phyloP scores from a whole-genome alignment of 2,329 filamentous ascomycete genomes.

The Botrytis cinerea region DNA sequence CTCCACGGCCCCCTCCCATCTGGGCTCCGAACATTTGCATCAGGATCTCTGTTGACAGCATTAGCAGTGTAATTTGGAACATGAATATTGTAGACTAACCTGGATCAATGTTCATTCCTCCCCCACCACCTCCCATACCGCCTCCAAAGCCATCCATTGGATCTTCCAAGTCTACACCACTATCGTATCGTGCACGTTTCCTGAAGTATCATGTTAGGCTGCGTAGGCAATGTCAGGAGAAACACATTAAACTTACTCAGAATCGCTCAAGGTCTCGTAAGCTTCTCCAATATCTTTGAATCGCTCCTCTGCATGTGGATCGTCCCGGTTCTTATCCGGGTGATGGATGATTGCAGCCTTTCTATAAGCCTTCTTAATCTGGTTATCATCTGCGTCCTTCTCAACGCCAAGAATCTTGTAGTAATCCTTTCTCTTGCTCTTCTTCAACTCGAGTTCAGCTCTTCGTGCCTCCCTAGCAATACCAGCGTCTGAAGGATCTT shows the following conservation, averaged over 20 bases:
- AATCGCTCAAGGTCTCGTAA: constrained; percentile 91
- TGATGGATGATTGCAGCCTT: constrained; percentile 93
- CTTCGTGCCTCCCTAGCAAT: constrained; percentile 83
- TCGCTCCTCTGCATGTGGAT: constrained; percentile 78
- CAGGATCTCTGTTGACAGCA: constrained; percentile 34
- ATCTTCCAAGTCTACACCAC: constrained; percentile 87
- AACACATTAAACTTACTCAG: constrained; percentile 66
- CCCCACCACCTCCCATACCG: constrained; percentile 54
- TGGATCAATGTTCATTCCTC: constrained; percentile 46
- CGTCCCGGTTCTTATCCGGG: constrained; percentile 94
- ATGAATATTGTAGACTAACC: constrained; percentile 10
- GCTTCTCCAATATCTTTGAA: constrained; percentile 99
- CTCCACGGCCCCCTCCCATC: constrained; percentile 50
- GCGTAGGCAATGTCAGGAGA: constrained; percentile 9
- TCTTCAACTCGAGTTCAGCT: constrained; percentile 95
- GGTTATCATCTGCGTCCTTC: constrained; percentile 79
- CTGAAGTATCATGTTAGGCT: constrained; percentile 50
- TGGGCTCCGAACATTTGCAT: constrained; percentile 43
- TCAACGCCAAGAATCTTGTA: constrained; percentile 93
- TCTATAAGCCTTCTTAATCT: constrained; percentile 96
- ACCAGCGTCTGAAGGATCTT: constrained; percentile 77
- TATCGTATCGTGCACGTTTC: constrained; percentile 89
- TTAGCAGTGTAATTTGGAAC: constrained; percentile 4
- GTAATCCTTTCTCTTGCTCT: constrained; percentile 95
- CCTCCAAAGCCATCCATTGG: constrained; percentile 73